Evolutionary conservation across 2,329 filamentous ascomycete genomes (phyloP).

Genomic region (Hirsutella minnesotensis): DNA sequence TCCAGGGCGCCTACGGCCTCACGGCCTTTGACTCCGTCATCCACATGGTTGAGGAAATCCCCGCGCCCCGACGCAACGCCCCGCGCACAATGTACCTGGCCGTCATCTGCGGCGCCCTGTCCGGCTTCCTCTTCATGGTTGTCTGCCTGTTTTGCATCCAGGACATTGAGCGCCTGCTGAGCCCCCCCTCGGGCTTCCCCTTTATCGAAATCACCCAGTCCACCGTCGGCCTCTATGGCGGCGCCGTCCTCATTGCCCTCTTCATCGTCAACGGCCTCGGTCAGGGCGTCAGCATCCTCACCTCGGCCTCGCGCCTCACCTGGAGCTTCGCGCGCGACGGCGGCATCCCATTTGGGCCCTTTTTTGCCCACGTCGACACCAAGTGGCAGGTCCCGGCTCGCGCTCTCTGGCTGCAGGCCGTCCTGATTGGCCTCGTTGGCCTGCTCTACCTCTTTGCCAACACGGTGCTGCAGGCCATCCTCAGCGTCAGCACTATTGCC

Average conservation of each 20-base stretch:
- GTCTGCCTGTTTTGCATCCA: constrained; percentile 40
- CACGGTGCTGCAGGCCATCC: constrained; percentile 39
- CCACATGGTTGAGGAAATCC: constrained; percentile 47
- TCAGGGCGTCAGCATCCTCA: constrained; percentile 38
- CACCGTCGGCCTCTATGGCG: constrained; percentile 23
- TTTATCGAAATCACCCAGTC: constrained; percentile 35
- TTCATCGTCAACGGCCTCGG: constrained; percentile 45
- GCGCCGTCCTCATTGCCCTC: constrained; percentile 31
- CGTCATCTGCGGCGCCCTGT: constrained; percentile 33
- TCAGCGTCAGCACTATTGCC: constrained; percentile 44
- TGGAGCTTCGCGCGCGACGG: constrained; percentile 45
- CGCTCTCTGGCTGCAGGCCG: constrained; percentile 38
- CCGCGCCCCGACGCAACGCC: constrained; percentile 35
- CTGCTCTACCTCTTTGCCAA: constrained; percentile 42
- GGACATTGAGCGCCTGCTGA: constrained; percentile 26
- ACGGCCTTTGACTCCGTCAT: constrained; percentile 48
- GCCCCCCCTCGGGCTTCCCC: constrained; percentile 27
- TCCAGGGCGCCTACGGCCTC: constrained; percentile 42
- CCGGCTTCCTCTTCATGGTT: constrained; percentile 39
- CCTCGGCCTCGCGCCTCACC: constrained; percentile 37
- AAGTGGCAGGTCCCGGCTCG: constrained; percentile 40
- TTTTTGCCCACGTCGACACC: constrained; percentile 29
- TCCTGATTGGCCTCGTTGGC: constrained; percentile 31
- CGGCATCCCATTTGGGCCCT: constrained; percentile 31
- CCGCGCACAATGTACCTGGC: constrained; percentile 41